Evolutionary conservation across 2,329 filamentous ascomycete species (phyloP), one percentile per base, ranked within the genome.

Genomic region (Hypoxylon sp.): DNA sequence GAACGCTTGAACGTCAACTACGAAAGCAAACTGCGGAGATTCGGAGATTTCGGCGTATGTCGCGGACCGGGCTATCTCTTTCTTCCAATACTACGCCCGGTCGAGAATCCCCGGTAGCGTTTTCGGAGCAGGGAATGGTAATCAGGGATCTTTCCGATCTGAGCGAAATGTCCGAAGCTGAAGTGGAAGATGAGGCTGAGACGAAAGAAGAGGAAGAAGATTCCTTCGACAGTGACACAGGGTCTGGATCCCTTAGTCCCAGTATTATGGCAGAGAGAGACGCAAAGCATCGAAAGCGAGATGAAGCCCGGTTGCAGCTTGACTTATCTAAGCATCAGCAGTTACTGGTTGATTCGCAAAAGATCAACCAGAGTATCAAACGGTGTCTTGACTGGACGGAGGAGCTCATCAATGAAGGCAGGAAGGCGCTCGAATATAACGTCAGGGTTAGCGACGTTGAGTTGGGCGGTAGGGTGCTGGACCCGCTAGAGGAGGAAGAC

Each of bases 291-390:
- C 85, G 88, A n/a, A 85, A 87, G 50, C 86, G 86, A 55, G 94
- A 98, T 68, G 93, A 97, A 75, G 90, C 90, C 69, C 87, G 92
- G 28, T 82, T 98, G n/a, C 87, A 91, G 70, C 84, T 93, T 4
- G 95, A 99, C 76, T 84, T 99, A 0, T 86, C 89, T 3, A 94
- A 94, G 74, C 95, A 99, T 75, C 92, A 93, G 69, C 91, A 97
- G 73, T 82, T 98, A 1, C 85, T 99, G 7, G 82, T 93, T 39
- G 94, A 97, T 75, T 95, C 91, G 69, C 93, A 97, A 73, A 96
- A 93, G 80, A 93, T 98, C 83, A 98, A 97, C 74, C 92, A 96
- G 76, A 97, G 92, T 75, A 85, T 99, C 47, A 96, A 93, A 76
- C 86, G 92, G 49, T 99, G 95, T 76, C 84, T 97, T 32, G 89